These are phyloP conservation scores for Sequoiadendron giganteum DNA, from an alignment of 75 land plant genomes.

Conservation along the genomic window DNA sequence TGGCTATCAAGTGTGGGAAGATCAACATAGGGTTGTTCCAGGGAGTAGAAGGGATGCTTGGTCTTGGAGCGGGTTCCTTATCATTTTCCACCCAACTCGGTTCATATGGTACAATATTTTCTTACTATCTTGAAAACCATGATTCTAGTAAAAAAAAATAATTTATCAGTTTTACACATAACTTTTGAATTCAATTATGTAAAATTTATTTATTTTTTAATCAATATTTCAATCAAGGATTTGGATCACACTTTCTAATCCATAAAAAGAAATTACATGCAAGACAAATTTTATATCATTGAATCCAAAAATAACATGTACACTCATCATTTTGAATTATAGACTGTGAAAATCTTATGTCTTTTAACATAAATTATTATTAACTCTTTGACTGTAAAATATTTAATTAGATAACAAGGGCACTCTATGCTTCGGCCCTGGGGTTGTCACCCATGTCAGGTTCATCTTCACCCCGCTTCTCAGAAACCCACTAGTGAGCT, in stretches of 20 bases:
- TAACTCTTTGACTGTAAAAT: too few relatives aligned
- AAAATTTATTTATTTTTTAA: too few relatives aligned
- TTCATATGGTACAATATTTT: slow-evolving; percentile 43
- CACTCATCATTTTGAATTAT: too few relatives aligned
- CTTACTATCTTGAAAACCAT: slow-evolving; percentile 67
- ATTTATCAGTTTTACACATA: too few relatives aligned
- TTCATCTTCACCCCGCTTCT: slow-evolving; percentile 56
- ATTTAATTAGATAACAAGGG: slow-evolving; percentile 8
- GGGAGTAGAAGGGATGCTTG: slow-evolving; percentile 81
- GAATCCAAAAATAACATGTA: too few relatives aligned
- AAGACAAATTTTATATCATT: too few relatives aligned
- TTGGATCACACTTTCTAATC: too few relatives aligned
- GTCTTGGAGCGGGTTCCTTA: slow-evolving; percentile 64
- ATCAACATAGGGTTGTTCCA: slow-evolving; percentile 74
- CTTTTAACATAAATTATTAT: too few relatives aligned
- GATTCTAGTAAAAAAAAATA: not conserved
- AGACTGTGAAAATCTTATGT: too few relatives aligned
- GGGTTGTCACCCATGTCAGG: slow-evolving; percentile 31
- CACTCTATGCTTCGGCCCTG: slow-evolving; percentile 47
- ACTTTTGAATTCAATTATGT: too few relatives aligned
- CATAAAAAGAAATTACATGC: too few relatives aligned
- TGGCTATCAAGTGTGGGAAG: slow-evolving; percentile 85
- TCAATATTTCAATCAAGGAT: too few relatives aligned
- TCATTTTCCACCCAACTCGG: slow-evolving; percentile 73
- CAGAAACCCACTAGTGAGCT: slow-evolving; percentile 53